Evolutionary conservation across 352 stramenopile species (phyloP), one percentile per base, ranked within the genome.

Genomic region (Pythium volutum): DNA sequence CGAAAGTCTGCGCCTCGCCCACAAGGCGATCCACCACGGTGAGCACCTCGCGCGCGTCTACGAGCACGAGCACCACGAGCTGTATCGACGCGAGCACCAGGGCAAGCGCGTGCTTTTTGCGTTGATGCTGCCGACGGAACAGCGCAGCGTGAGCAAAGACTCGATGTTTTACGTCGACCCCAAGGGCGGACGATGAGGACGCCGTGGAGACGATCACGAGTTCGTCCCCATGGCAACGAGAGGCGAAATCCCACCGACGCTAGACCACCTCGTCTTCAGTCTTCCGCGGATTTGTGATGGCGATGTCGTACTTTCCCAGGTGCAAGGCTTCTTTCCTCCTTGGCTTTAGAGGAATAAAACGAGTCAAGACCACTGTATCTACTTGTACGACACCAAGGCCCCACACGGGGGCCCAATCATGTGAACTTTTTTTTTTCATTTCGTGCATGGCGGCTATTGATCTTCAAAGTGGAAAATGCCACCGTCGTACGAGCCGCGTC

Each of bases 401-500:
- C 33, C 7, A 12, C 33, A 38, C 33, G 7, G 12, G 7, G 7
- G 33, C 12, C 7, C 33, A 7, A 38, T 14, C 36, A 20, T 43
- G 36, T 22, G 18, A 43, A 43, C 14, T 43, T 16, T 9, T 22
- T 43, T 43, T 18, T 43, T 4, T 12, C 11, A 20, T 43, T 43
- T 10, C 18, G 36, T 18, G 36, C 33, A 10, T 12, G 7, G 16
- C n/a, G 23, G 31, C 60, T 48, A 70, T 52, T 86, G 77, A 43
- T 90, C 79, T 69, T 89, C 81, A 67, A 90, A 88, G 74, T 87
- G 69, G 71, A 90, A 90, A 56, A 90, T 83, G 53, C 75, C 81
- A 31, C 76, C 71, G 54, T 90, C 80, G 54, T 79, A 87, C 27
- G 81, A 90, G 8, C 69, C 73, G 11, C 76, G 73, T 36, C 80